Conservation (phyloP, 2,329 filamentous ascomycete species). For the Emydomyces testavorans region DNA sequence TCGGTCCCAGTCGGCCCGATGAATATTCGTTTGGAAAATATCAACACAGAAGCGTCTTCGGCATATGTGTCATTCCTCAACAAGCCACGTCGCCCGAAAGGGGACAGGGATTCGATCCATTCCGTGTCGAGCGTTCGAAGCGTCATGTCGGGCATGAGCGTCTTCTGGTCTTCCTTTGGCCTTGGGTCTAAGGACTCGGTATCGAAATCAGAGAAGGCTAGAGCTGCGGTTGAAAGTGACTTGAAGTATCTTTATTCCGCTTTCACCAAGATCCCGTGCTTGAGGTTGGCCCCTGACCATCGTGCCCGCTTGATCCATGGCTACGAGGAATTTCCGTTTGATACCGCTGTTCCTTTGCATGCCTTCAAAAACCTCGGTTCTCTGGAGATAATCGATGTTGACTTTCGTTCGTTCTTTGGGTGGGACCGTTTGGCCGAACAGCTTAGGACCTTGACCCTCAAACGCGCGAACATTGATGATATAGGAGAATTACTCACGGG, state of each 20-base stretch:
- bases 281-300: constrained; percentile 84
- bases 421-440: constrained; percentile 94
- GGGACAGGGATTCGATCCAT: constrained; percentile 80
- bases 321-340: constrained; percentile 96
- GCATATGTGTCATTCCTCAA: constrained; percentile 92
- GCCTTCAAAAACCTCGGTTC: constrained; percentile 95
- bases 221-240: constrained; percentile 71
- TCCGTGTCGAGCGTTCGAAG: constrained; percentile 95
- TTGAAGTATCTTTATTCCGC: constrained; percentile 94
- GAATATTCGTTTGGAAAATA: constrained; percentile 89
- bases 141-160: constrained; percentile 93
- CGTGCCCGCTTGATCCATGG: constrained; percentile 79
- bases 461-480: constrained; percentile 77
- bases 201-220: constrained; percentile 79
- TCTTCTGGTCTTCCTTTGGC: constrained; percentile 80
- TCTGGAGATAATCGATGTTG: constrained; percentile 86
- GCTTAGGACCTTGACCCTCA: constrained; percentile 76
- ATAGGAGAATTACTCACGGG: constrained; percentile 80
- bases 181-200: constrained; percentile 67
- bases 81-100: constrained; percentile 67
- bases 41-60: constrained; percentile 74
- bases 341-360: constrained; percentile 90
- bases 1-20: constrained; percentile 84
- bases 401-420: constrained; percentile 93
- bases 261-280: constrained; percentile 93